Conservation (phyloP, 148 eudicot genomes). For the Camellia granthamiana region DNA sequence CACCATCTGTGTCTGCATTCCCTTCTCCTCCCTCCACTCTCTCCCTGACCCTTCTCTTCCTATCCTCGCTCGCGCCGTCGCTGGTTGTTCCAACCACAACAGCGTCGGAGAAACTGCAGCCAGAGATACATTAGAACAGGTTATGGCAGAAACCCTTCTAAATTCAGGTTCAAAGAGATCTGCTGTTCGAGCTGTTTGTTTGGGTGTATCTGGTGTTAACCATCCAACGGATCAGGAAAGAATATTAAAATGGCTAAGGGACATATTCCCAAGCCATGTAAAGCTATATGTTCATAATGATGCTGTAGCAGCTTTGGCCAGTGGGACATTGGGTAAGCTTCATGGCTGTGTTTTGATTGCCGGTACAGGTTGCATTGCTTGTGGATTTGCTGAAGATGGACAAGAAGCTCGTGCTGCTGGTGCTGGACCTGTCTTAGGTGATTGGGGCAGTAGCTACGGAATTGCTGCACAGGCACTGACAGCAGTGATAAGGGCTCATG, state of each 20-base stretch:
- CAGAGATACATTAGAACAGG: constrained; percentile 54
- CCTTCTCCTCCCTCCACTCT: constrained; percentile 21
- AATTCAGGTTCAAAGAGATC: constrained; percentile 42
- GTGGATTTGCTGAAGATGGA: too few species aligned
- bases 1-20: constrained; percentile 68
- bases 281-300: too few species aligned
- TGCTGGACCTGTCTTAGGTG: too few species aligned
- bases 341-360: too few species aligned
- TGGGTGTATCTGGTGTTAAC: constrained; percentile 79
- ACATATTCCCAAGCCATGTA: too few species aligned
- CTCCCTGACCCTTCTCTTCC: constrained; percentile 41
- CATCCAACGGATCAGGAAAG: constrained; percentile 67
- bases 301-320: too few species aligned
- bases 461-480: too few species aligned
- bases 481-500: too few species aligned
- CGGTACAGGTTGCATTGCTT: too few species aligned
- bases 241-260: constrained; percentile 63
- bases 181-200: constrained; percentile 69
- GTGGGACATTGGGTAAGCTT: too few species aligned
- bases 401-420: too few species aligned
- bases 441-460: too few species aligned
- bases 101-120: constrained; percentile 80
- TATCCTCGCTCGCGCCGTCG: constrained; percentile 57
- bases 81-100: constrained; percentile 82
- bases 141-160: constrained; percentile 59